Conservation (phyloP, 192 early-diverging fungal species). For the Endogone sp. region DNA sequence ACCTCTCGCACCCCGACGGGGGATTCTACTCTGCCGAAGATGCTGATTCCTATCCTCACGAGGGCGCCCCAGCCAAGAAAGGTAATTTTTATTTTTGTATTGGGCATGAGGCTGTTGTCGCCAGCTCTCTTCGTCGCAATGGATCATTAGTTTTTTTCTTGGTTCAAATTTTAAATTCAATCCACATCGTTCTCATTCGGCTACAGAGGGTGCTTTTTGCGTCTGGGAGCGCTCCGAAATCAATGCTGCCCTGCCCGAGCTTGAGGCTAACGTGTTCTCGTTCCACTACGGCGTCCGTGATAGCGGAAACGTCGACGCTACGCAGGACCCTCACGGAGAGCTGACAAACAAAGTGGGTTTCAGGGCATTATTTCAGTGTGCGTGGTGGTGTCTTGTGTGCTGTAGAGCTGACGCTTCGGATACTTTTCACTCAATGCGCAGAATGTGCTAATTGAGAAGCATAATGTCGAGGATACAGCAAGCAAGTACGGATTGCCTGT, state of each 20-base stretch:
- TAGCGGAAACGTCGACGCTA: conserved; percentile 50
- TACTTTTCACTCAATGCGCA: conserved; percentile 14
- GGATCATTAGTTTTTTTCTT: too few relatives aligned
- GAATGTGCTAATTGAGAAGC: conserved; percentile 50
- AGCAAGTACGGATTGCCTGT: conserved; percentile 20
- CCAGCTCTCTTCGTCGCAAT: too few relatives aligned
- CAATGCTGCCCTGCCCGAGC: conserved; percentile 23
- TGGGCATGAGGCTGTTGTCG: too few relatives aligned
- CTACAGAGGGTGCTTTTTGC: conserved; percentile 59
- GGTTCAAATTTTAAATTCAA: neutral
- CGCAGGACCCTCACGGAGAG: conserved; percentile 56
- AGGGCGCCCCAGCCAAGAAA: conserved; percentile 33
- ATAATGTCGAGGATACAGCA: conserved; percentile 38
- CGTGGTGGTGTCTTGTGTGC: too few relatives aligned
- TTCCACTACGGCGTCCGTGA: conserved; percentile 42
- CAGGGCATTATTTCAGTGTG: too few relatives aligned
- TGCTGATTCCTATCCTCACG: conserved; percentile 53
- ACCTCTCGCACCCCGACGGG: conserved; percentile 40
- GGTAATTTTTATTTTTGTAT: conserved; percentile 24
- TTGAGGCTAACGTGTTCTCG: conserved; percentile 37
- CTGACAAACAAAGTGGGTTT: conserved; percentile 43
- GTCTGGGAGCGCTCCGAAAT: conserved; percentile 57
- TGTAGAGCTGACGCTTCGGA: too few relatives aligned
- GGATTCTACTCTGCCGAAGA: conserved; percentile 67
- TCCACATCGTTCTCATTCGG: neutral